These are phyloP conservation scores for Metarhizium guizhouense DNA, from an alignment of 2,329 filamentous ascomycete genomes.

Conservation along the genomic window DNA sequence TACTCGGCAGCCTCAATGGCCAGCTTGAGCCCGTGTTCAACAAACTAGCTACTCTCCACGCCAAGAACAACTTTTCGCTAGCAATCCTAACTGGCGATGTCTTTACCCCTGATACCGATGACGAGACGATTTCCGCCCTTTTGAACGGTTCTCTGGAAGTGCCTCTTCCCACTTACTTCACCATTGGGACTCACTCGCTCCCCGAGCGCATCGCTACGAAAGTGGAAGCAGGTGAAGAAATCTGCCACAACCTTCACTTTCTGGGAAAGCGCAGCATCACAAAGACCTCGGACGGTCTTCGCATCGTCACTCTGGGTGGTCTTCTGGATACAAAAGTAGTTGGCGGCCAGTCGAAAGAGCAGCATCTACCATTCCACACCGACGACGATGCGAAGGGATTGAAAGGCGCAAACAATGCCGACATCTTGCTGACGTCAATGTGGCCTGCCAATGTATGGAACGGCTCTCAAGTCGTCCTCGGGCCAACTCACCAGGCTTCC, in stretches of 20 bases:
- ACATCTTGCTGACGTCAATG: slow-evolving; percentile 78
- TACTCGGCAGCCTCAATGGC: slow-evolving; percentile 76
- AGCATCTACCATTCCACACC: slow-evolving; percentile 69
- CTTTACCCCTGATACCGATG: slow-evolving; percentile 55
- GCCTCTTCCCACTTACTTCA: slow-evolving; percentile 85
- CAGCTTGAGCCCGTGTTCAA: slow-evolving; percentile 66
- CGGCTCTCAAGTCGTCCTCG: slow-evolving; percentile 56
- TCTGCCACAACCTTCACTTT: slow-evolving; percentile 87
- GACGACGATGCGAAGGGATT: slow-evolving; percentile 68
- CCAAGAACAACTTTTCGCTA: slow-evolving; percentile 82
- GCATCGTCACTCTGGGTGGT: slow-evolving; percentile 81
- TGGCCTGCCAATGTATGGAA: slow-evolving; percentile 72
- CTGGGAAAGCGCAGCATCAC: slow-evolving; percentile 79
- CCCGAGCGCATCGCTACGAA: slow-evolving; percentile 63
- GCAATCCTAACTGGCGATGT: slow-evolving; percentile 79
- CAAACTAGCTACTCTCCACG: slow-evolving; percentile 72
- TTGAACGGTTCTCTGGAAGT: slow-evolving; percentile 64
- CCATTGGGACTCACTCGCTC: slow-evolving; percentile 63
- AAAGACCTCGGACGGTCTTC: slow-evolving; percentile 82
- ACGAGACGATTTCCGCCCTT: slow-evolving; percentile 52
- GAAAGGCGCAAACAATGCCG: slow-evolving; percentile 66
- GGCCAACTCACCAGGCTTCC: slow-evolving; percentile 40
- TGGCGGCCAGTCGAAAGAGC: slow-evolving; percentile 57
- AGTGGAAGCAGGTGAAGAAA: slow-evolving; percentile 61
- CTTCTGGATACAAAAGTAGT: slow-evolving; percentile 52